Evolutionary conservation across 306 rosid genomes (phyloP).

Genomic region (Lagenaria siceraria): DNA sequence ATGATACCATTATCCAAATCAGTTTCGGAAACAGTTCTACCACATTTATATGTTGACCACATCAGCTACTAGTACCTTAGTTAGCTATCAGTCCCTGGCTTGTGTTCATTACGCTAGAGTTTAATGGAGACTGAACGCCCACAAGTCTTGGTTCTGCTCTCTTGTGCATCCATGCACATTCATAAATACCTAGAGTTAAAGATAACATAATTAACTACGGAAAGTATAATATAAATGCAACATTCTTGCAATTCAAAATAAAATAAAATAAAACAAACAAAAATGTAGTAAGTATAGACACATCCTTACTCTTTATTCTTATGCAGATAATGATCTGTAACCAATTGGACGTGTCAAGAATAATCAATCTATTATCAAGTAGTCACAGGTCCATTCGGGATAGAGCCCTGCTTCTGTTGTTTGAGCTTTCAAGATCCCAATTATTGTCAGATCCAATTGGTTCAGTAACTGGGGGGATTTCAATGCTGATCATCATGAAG

Average conservation of each 20-base stretch:
- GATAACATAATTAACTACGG: neutral
- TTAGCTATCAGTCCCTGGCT: neutral
- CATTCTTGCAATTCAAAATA: neutral
- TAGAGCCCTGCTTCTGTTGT: constrained; percentile 23
- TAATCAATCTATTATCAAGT: constrained; percentile 23
- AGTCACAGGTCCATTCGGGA: constrained; percentile 18
- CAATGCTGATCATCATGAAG: constrained; percentile 23
- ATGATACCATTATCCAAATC: neutral
- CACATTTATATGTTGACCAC: neutral
- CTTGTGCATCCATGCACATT: neutral
- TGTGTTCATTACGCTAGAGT: neutral
- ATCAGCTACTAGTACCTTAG: neutral
- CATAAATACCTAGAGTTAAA: neutral
- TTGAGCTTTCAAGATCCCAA: constrained; percentile 29
- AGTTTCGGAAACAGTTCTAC: neutral
- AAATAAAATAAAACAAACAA: neutral
- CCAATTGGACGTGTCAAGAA: constrained; percentile 7
- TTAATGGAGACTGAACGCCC: neutral
- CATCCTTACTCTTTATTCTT: neutral
- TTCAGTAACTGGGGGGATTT: constrained; percentile 24
- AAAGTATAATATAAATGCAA: neutral
- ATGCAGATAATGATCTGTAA: constrained; percentile 27
- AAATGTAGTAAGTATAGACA: neutral
- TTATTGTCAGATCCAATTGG: constrained; percentile 28
- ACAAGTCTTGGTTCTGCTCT: neutral